phyloP scores from a whole-genome alignment of 1,139 yeast species.

The Geotrichum carabidarum region DNA sequence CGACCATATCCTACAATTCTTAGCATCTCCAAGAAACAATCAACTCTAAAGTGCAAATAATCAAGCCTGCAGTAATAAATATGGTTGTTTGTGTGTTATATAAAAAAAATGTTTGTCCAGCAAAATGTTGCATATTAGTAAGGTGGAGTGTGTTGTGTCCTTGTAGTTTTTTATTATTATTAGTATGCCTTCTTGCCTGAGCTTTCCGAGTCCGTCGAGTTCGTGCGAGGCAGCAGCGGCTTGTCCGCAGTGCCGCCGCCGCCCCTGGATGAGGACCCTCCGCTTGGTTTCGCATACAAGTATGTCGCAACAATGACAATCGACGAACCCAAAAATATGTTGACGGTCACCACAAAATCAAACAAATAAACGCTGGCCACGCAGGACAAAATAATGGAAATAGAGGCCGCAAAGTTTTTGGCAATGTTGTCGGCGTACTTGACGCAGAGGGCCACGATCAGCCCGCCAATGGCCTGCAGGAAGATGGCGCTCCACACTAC shows the following conservation, averaged over 20 bases:
- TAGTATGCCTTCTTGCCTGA: slow-evolving; percentile 16
- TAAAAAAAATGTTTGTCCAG: too few species aligned
- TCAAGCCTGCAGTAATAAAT: neutral
- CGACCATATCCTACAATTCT: too few species aligned
- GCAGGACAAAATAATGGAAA: slow-evolving; percentile 40
- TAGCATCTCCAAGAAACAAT: too few species aligned
- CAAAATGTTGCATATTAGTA: too few species aligned
- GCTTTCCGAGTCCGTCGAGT: neutral
- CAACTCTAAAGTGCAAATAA: too few species aligned
- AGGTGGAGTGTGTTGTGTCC: too few species aligned
- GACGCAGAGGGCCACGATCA: slow-evolving; percentile 42
- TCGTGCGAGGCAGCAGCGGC: slow-evolving; percentile 15
- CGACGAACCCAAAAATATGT: slow-evolving; percentile 38
- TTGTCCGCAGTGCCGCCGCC: neutral
- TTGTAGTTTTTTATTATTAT: too few species aligned
- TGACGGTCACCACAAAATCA: slow-evolving; percentile 37
- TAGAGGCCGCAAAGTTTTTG: slow-evolving; percentile 43
- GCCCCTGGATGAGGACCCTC: neutral
- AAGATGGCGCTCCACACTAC: slow-evolving; percentile 40
- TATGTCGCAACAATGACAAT: slow-evolving; percentile 40
- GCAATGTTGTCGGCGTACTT: slow-evolving; percentile 44
- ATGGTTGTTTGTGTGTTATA: neutral
- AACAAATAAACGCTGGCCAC: slow-evolving; percentile 38
- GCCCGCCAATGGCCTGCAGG: slow-evolving; percentile 43
- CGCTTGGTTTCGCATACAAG: slow-evolving; percentile 29